A percentile compares a stretch with the other conserved stretches of the same genome.
phyloP scores from a whole-genome alignment of 257 asterid genomes.

The Scutellaria galericulata region DNA sequence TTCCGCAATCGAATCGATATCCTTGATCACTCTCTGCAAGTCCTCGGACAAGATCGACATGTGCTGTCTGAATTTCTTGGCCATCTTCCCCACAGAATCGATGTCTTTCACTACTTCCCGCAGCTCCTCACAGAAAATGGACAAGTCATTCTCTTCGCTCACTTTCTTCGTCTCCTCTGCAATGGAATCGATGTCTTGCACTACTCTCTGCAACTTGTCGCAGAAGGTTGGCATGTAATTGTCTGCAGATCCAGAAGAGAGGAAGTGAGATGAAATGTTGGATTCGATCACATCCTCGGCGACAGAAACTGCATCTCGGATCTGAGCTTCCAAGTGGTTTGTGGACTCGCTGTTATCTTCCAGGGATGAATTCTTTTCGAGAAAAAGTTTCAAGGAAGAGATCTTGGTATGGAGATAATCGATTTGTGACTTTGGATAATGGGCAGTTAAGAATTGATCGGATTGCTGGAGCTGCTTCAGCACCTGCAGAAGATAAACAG shows the following conservation, averaged over 20 bases:
- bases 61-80: background rate
- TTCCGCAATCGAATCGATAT: background rate
- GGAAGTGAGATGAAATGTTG: background rate
- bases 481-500: slow-evolving; percentile 2
- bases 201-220: background rate
- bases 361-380: background rate
- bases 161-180: background rate
- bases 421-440: background rate
- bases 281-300: slow-evolving; percentile 24
- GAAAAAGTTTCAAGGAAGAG: slow-evolving; percentile 2
- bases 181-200: background rate
- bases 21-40: background rate
- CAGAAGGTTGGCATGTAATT: background rate
- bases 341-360: background rate
- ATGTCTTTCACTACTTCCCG: background rate
- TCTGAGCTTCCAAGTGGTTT: background rate
- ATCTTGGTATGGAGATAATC: background rate
- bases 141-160: background rate
- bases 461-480: slow-evolving; percentile 13
- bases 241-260: background rate
- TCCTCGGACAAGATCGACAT: background rate
- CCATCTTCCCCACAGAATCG: background rate
- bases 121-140: background rate
- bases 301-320: slow-evolving; percentile 19
- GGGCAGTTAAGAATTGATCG: background rate